Conservation (phyloP, 108 stramenopile genomes). For the Aureococcus anophagefferens region DNA sequence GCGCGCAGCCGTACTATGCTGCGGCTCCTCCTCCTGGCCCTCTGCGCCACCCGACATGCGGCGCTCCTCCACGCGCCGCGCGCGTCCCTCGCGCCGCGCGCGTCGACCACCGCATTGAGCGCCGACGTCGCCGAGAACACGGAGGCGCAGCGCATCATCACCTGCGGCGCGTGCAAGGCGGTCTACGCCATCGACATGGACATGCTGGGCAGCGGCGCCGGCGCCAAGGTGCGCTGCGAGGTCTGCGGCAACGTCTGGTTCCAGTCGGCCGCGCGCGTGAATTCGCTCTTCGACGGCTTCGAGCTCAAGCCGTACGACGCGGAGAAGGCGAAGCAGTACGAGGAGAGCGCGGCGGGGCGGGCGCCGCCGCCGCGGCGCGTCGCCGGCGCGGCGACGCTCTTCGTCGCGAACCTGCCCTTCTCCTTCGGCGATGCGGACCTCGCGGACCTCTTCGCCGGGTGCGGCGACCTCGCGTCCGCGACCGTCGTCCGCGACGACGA, state of each 20-base stretch:
- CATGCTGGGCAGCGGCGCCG: not conserved
- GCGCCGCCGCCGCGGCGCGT: too few relatives aligned
- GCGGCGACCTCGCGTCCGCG: not conserved
- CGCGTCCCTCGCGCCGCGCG: too few relatives aligned
- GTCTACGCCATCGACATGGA: not conserved
- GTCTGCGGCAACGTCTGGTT: not conserved
- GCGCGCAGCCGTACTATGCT: too few relatives aligned
- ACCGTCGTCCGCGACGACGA: not conserved
- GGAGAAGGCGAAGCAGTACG: constrained; percentile 34
- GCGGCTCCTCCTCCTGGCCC: too few relatives aligned
- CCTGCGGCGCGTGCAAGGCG: not conserved
- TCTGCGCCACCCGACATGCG: too few relatives aligned
- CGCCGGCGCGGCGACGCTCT: not conserved
- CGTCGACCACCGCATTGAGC: too few relatives aligned
- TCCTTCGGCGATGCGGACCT: not conserved
- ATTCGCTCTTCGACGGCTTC: constrained; percentile 1
- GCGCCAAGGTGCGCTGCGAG: not conserved
- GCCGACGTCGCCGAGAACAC: too few relatives aligned
- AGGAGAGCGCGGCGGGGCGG: constrained; percentile 14
- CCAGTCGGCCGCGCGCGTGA: not conserved
- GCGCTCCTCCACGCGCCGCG: too few relatives aligned
- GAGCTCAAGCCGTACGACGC: constrained; percentile 53
- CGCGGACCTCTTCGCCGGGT: not conserved
- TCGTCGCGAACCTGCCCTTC: not conserved
- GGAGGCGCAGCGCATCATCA: not conserved